phyloP scores from a whole-genome alignment of 805 yeast species.

The Candida maris region DNA sequence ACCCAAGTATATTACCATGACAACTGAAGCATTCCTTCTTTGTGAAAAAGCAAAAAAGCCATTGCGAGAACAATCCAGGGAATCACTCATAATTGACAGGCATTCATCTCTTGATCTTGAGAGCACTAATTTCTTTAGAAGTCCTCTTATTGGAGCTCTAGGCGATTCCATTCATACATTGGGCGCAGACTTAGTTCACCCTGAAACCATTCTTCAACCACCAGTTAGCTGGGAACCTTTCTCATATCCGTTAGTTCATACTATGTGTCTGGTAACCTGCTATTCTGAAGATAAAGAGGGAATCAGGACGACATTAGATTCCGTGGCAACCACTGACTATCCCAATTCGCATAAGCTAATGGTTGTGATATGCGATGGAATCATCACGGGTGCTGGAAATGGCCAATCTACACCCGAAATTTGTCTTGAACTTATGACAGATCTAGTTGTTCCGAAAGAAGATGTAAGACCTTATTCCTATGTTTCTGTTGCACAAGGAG shows the following conservation, averaged over 20 bases:
- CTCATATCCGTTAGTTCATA: conserved; percentile 73
- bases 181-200: conserved; percentile 59
- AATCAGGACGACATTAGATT: conserved; percentile 83
- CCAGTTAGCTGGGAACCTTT: conserved; percentile 86
- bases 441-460: conserved; percentile 64
- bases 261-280: conserved; percentile 80
- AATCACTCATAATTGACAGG: conserved; percentile 10
- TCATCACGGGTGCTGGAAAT: conserved; percentile 93
- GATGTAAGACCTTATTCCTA: conserved; percentile 81
- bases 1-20: conserved; percentile 58
- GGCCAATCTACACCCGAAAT: conserved; percentile 86
- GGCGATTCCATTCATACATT: conserved; percentile 45
- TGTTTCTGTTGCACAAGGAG: conserved; percentile 92
- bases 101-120: conserved; percentile 21
- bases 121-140: conserved; percentile 32
- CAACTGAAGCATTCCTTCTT: conserved; percentile 49
- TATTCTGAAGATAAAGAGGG: conserved; percentile 91
- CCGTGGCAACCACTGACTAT: conserved; percentile 90
- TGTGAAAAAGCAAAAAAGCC: conserved; percentile 15
- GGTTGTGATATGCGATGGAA: conserved; percentile 86
- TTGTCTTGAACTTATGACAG: conserved; percentile 81
- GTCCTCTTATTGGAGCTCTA: conserved; percentile 15
- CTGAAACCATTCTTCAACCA: conserved; percentile 87
- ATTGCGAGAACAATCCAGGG: conserved; percentile 11
- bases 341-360: conserved; percentile 92